phyloP scores from a whole-genome alignment of 2,329 filamentous ascomycete genomes.

The Penicillium sp. region DNA sequence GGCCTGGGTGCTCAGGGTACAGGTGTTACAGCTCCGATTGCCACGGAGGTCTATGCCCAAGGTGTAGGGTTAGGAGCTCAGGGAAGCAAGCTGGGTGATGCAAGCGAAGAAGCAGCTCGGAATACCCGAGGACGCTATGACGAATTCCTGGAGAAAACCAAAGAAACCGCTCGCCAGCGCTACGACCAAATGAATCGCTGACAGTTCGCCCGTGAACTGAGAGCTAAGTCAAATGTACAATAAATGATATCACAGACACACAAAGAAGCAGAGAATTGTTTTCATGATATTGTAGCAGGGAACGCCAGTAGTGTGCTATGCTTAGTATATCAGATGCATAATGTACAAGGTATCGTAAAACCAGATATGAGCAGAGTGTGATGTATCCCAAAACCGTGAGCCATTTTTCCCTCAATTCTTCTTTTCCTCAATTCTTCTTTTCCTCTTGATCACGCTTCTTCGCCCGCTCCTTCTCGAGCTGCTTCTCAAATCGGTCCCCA shows the following conservation, averaged over 20 bases:
- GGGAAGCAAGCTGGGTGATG: constrained; percentile 54
- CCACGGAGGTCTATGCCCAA: constrained; percentile 54
- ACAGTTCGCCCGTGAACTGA: background rate
- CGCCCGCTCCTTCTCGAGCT: constrained; percentile 40
- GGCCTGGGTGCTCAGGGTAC: constrained; percentile 54
- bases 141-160: constrained; percentile 54
- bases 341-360: constrained; percentile 24
- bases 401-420: background rate
- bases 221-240: constrained; percentile 11
- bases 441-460: constrained; percentile 21
- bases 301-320: constrained; percentile 9
- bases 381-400: constrained; percentile 1
- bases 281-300: constrained; percentile 11
- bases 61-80: constrained; percentile 56
- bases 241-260: constrained; percentile 6
- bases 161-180: constrained; percentile 51
- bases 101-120: constrained; percentile 51
- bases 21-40: constrained; percentile 52
- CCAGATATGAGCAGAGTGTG: constrained; percentile 27
- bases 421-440: background rate
- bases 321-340: constrained; percentile 18
- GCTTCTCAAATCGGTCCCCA: constrained; percentile 52
- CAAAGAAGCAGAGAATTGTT: background rate
- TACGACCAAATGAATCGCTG: constrained; percentile 48
- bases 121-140: constrained; percentile 53